A percentile compares a stretch with the other conserved stretches of the same genome.
Evolutionary conservation across 305 asterid species (phyloP).

Genomic region (Fraxinus velutina): DNA sequence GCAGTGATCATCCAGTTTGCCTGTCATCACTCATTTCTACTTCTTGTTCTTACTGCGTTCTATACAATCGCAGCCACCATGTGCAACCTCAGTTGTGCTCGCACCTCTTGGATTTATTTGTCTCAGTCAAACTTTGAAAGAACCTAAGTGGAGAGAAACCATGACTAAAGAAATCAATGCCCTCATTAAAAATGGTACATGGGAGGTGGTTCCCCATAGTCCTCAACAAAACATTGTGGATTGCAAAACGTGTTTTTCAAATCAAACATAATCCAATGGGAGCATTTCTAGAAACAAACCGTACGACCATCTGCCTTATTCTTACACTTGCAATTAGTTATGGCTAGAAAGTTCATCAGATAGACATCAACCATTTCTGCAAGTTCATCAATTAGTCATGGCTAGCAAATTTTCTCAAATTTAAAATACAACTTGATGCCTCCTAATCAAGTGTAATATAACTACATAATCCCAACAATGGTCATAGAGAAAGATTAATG

Average conservation of each 20-base stretch:
- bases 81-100: neutral
- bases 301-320: neutral
- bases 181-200: neutral
- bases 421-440: too few relatives aligned
- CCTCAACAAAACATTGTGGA: neutral
- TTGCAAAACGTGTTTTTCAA: neutral
- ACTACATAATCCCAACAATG: too few relatives aligned
- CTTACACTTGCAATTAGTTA: neutral
- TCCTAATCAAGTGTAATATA: too few relatives aligned
- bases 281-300: neutral
- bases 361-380: neutral
- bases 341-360: neutral
- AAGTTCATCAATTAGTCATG: neutral
- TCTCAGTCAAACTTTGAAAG: neutral
- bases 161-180: neutral
- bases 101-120: neutral
- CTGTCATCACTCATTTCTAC: neutral
- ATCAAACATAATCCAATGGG: neutral
- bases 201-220: neutral
- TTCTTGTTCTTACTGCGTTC: neutral
- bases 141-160: neutral
- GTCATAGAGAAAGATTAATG: too few relatives aligned
- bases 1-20: neutral
- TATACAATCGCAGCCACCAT: neutral
- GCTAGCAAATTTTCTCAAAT: neutral